Base-by-base conservation (phyloP, 2,329 filamentous ascomycete species). In the Cladosporium sp. region DNA sequence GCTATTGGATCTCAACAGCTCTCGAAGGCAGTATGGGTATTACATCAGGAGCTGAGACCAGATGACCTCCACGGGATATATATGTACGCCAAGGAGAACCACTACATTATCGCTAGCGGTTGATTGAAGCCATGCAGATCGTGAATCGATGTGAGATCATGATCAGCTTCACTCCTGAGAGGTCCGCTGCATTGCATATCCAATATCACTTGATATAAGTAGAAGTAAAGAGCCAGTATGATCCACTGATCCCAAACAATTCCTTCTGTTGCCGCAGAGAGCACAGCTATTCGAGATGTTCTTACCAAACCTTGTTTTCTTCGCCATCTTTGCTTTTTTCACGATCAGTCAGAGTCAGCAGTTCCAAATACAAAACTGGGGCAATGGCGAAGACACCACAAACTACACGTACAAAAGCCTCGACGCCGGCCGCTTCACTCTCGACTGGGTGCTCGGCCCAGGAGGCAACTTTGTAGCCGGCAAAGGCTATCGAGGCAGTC, bases 381-480 rank as follows among this genome's bases (percentile, higher is more conserved):
- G 47, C 47, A 50, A 50, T 37, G 47, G 47, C 20, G 47, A 35
- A 17, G 17, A 19, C 13, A 37, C 47, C 34, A 50, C 47, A 8
- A 50, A 50, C 6, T 50, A 50, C 34, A 50, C 47, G 12, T 50
- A 50, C 47, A 50, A 32, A 12, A 50, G 47, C 47, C 47, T 50
- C 19, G 47, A 17, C n/a, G 47, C 47, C 7, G 47, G 47, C 32
- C 47, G 47, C n/a, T 50, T 36, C 34, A 50, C 28, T 15, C 20
- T 50, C 7, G 47, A 50, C 34, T 50, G 47, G 47, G 20, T 35
- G 13, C 34, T 50, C 6, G 47, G 47, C 12, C 32, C 47, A n/a
- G 47, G 47, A 19, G 47, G 47, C 32, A 50, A 50, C 34, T 50
- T 50, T 8, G 47, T 50, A 12, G 47, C 47, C 2, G 47, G 47